Evolutionary conservation across 306 rosid genomes (phyloP).

Genomic region (Benincasa hispida): DNA sequence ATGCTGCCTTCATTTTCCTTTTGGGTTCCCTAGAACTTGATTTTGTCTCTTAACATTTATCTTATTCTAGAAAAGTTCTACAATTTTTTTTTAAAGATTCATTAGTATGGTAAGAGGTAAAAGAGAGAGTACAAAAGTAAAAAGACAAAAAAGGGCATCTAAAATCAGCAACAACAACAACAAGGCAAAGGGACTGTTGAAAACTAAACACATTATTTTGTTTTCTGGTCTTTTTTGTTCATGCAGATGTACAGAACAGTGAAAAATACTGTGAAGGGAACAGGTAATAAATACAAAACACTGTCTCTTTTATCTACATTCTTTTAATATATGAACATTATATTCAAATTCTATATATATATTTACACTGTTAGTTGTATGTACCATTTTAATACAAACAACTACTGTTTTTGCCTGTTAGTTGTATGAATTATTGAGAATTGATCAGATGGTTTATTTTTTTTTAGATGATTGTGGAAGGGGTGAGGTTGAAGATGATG

Average conservation of each 20-base stretch:
- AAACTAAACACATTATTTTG: background rate
- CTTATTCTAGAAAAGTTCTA: background rate
- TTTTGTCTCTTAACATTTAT: background rate
- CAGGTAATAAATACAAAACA: constrained; percentile 32
- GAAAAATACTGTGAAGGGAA: constrained; percentile 66
- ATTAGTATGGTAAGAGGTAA: background rate
- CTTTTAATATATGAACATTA: background rate
- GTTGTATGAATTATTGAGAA: background rate
- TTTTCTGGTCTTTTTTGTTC: constrained; percentile 12
- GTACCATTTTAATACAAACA: background rate
- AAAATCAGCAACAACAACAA: background rate
- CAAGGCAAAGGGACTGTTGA: background rate
- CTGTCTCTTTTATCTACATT: background rate
- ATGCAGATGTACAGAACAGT: constrained; percentile 99
- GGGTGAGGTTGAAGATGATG: background rate
- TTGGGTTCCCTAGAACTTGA: background rate
- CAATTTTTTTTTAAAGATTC: background rate
- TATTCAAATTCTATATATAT: background rate
- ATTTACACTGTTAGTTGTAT: background rate
- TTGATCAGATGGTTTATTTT: too few relatives aligned
- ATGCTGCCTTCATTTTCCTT: background rate
- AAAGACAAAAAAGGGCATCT: constrained; percentile 8
- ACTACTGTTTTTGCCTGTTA: too few relatives aligned
- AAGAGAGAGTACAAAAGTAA: constrained; percentile 3
- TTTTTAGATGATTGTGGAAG: background rate